Base-by-base conservation (phyloP, 495 filamentous ascomycete genomes). In the Podospora pseudoanserina region DNA sequence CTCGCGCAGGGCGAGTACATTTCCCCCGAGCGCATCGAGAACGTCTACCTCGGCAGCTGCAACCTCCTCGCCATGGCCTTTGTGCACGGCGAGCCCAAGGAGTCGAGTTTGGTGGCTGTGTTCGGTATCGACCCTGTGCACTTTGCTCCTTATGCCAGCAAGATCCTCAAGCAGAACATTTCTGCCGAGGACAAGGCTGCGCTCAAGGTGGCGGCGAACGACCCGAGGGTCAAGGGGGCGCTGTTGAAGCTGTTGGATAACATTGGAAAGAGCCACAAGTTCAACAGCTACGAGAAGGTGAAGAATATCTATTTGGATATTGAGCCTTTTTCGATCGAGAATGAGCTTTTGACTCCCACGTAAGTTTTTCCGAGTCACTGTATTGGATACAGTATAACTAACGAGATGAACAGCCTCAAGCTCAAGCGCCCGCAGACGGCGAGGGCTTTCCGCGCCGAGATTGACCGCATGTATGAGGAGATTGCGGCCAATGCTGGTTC, bases 1-100 rank as follows among this genome's bases (percentile, higher is more conserved):
- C 86, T 99, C 57, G 91, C 95, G 0, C 95, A 99, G 77, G 95
- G 95, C 77, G 95, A 99, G 82, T 99, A 99, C 78, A 92, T 99
- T 72, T 97, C 93, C 32, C 95, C 95, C 27, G 95, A 99, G 82
- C 91, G 94, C 34, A 89, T 99, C 74, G 95, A 99, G 84, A 97
- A 97, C 80, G 88, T 96, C 19, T 92, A 93, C 76, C 85, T 97
- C 67, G 91, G 91, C 53, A 91, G 90, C 81, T 86, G 89, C 64
- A 90, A 85, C 68, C 87, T 92, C 66, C 81, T 98, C 26, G 85
- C 88, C 59, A 90, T 90, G 75, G 94, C 87, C 2, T 97, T 92
- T 70, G 91, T 97, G 39, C 94, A 99, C 78, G 95, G 95, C 54
- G 95, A 99, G 74, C 89, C 90, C 66, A 81, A 90, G 68, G 90